Evolutionary conservation across 768 basidiomycete genomes (phyloP).

Genomic region (Rhizopogon vulgaris): DNA sequence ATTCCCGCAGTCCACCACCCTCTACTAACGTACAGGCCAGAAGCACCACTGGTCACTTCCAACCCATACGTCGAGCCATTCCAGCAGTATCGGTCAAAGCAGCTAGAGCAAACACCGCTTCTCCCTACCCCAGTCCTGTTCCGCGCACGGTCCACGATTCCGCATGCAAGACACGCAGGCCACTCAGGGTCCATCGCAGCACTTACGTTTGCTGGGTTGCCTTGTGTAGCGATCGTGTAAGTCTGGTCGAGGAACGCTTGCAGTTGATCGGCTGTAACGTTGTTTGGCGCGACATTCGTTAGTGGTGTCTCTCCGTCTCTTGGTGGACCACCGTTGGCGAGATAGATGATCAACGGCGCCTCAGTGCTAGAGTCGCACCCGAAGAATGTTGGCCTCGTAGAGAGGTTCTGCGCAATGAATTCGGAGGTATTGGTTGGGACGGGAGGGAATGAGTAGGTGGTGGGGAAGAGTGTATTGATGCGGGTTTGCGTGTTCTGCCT

Average conservation of each 20-base stretch:
- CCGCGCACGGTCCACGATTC: slow-evolving; percentile 36
- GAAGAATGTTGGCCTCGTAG: slow-evolving; percentile 28
- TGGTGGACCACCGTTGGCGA: slow-evolving; percentile 43
- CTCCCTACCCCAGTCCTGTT: slow-evolving; percentile 4
- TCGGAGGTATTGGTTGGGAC: slow-evolving; percentile 10
- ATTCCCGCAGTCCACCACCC: not conserved
- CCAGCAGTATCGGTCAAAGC: slow-evolving; percentile 22
- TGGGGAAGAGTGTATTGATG: slow-evolving; percentile 5
- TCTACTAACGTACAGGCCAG: not conserved
- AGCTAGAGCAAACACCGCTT: slow-evolving; percentile 3
- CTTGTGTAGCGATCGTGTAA: slow-evolving; percentile 32
- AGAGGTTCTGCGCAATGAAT: slow-evolving; percentile 25
- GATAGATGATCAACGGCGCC: slow-evolving; percentile 44
- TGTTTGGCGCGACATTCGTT: slow-evolving; percentile 24
- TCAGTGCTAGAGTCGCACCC: slow-evolving; percentile 25
- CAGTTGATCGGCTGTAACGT: slow-evolving; percentile 18
- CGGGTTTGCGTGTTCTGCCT: slow-evolving; percentile 4
- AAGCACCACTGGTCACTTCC: not conserved
- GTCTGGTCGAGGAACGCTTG: slow-evolving; percentile 37
- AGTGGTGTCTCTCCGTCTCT: slow-evolving; percentile 27
- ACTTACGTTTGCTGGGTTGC: slow-evolving; percentile 21
- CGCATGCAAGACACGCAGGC: slow-evolving; percentile 41
- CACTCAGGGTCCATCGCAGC: slow-evolving; percentile 26
- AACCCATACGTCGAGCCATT: slow-evolving; percentile 3
- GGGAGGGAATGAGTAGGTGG: slow-evolving; percentile 10